Evolutionary conservation across 1,139 yeast species (phyloP).

Genomic region (Geotrichum histeridarum): DNA sequence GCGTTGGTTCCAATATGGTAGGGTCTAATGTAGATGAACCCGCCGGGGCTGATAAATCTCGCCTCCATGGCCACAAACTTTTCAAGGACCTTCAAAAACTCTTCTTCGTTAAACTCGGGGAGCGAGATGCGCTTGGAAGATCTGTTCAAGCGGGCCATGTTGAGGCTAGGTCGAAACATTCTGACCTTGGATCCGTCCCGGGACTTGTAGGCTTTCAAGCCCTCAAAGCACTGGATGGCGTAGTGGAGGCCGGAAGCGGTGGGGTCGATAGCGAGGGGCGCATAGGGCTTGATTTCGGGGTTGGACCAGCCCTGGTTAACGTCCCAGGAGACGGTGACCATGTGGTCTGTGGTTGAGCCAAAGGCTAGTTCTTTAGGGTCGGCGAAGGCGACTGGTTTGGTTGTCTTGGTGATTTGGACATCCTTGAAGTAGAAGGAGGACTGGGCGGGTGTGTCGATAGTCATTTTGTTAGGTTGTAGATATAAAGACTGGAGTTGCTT

Average conservation of each 20-base stretch:
- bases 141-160: slow-evolving; percentile 42
- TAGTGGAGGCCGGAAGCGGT: slow-evolving; percentile 35
- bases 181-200: slow-evolving; percentile 36
- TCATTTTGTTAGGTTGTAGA: slow-evolving; percentile 6
- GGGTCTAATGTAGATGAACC: slow-evolving; percentile 35
- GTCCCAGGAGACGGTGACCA: slow-evolving; percentile 43
- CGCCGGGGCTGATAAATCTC: slow-evolving; percentile 33
- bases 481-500: neutral
- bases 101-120: slow-evolving; percentile 41
- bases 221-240: slow-evolving; percentile 37
- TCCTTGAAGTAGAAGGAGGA: slow-evolving; percentile 17
- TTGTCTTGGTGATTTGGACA: slow-evolving; percentile 13
- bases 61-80: slow-evolving; percentile 39
- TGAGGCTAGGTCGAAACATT: slow-evolving; percentile 42
- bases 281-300: slow-evolving; percentile 41
- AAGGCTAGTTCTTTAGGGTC: slow-evolving; percentile 22
- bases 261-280: slow-evolving; percentile 36
- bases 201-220: slow-evolving; percentile 35
- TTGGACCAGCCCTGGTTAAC: slow-evolving; percentile 40
- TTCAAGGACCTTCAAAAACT: slow-evolving; percentile 39
- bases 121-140: slow-evolving; percentile 41
- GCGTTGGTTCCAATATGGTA: slow-evolving; percentile 35
- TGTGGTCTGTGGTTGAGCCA: slow-evolving; percentile 40
- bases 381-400: slow-evolving; percentile 20
- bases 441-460: slow-evolving; percentile 5